Base-by-base conservation (phyloP, 2,329 filamentous ascomycete genomes). In the Neurospora sp. region DNA sequence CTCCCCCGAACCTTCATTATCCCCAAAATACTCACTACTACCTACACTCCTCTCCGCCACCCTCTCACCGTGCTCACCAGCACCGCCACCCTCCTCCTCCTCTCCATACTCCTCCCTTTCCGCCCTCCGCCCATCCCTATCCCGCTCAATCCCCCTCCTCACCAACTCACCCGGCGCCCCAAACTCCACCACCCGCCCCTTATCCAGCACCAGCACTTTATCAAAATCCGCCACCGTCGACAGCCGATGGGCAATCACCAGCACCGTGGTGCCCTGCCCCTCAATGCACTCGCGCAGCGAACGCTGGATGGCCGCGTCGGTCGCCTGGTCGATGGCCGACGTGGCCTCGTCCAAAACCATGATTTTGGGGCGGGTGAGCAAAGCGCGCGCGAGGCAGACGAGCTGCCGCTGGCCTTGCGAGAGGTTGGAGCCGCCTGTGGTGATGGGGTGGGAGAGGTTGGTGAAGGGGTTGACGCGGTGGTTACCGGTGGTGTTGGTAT, bases 281-380 rank as follows among this genome's bases (percentile, higher is more conserved):
- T 83, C 83, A 67, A 80, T 79, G 67, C 77, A 78, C 66, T 83
- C 79, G 3, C 86, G 82, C 69, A 90, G 82, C 38, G 88, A 81
- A 39, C 80, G 80, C 75, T 89, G 86, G 78, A 90, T 87, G 36
- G 82, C 79, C 42, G 82, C 80, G 73, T 90, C 88, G 2, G 87
- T 89, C 68, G 82, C 82, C 13, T 80, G 79, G 74, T 90, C 88
- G 3, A 88, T 84, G 0, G 86, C 84, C 10, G 82, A 80, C 7
- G 81, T 82, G 6, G 80, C 80, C 72, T 82, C 81, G 70, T 82
- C 81, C 42, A 82, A 75, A 13, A 84, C 77, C 0, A 84, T 75
- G 19, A 84, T 78, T 73, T 81, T 81, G 28, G 80, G 78, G 19
- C 78, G 77, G 4, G 77, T 76, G 70, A 85, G 76, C 4, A 85